These are phyloP conservation scores for Pyrus communis DNA, from an alignment of 306 rosid genomes.

Conservation along the genomic window DNA sequence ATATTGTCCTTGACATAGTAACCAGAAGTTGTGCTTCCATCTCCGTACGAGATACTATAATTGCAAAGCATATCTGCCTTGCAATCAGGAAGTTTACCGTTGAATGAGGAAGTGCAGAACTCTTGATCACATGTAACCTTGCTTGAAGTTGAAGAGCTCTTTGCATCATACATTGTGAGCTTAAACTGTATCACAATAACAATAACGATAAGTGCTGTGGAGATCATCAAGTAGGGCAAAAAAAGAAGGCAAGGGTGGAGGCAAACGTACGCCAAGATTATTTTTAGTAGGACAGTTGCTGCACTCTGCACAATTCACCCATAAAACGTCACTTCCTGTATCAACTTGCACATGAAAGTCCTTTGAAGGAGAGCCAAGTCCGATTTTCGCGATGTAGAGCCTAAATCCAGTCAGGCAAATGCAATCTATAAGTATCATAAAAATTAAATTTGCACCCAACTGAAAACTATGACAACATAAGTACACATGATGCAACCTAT, in stretches of 20 bases:
- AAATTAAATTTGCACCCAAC: not conserved
- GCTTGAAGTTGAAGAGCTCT: slow-evolving; percentile 44
- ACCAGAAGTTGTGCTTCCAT: slow-evolving; percentile 75
- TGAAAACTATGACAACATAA: not conserved
- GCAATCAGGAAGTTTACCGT: slow-evolving; percentile 53
- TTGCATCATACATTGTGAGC: slow-evolving; percentile 49
- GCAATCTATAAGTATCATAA: not conserved
- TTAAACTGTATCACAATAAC: slow-evolving; percentile 52
- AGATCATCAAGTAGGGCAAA: not conserved
- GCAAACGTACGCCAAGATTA: slow-evolving; percentile 58
- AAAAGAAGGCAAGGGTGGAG: not conserved
- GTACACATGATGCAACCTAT: not conserved
- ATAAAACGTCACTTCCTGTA: slow-evolving; percentile 87
- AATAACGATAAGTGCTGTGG: slow-evolving; percentile 11
- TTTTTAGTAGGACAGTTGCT: slow-evolving; percentile 57
- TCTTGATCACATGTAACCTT: slow-evolving; percentile 50
- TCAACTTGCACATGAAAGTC: slow-evolving; percentile 87
- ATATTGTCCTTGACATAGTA: slow-evolving; percentile 62
- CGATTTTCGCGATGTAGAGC: slow-evolving; percentile 70
- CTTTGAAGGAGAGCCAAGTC: slow-evolving; percentile 71
- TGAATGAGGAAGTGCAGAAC: slow-evolving; percentile 53
- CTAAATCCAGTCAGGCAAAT: slow-evolving; percentile 27
- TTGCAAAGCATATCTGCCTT: slow-evolving; percentile 40
- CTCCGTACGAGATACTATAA: slow-evolving; percentile 69
- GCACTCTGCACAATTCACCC: slow-evolving; percentile 84